Conservation (phyloP, 805 yeast species). For the Kazachstania martiniae region DNA sequence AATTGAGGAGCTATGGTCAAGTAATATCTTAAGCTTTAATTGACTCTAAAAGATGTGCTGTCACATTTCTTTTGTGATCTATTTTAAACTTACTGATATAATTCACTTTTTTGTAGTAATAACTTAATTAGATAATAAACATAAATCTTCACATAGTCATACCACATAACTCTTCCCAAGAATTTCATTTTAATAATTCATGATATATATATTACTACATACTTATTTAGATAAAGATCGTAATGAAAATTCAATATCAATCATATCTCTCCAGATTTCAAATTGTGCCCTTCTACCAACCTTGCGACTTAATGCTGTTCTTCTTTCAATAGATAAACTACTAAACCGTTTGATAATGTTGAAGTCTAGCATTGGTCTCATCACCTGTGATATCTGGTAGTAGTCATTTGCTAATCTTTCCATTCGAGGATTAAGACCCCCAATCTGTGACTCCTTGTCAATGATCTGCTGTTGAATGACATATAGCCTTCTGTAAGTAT, state of each 20-base stretch:
- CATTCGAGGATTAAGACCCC: slow-evolving; percentile 74
- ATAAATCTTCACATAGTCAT: too few species aligned
- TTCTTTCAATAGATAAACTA: slow-evolving; percentile 45
- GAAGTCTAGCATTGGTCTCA: slow-evolving; percentile 57
- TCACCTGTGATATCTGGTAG: slow-evolving; percentile 28
- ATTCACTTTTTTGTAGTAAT: too few species aligned
- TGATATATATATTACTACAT: too few species aligned
- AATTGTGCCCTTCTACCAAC: slow-evolving; percentile 46
- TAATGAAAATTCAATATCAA: slow-evolving; percentile 40
- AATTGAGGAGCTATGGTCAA: too few species aligned
- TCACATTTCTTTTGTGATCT: too few species aligned
- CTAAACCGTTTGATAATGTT: slow-evolving; percentile 45
- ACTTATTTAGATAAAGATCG: slow-evolving; percentile 11
- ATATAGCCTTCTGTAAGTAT: slow-evolving; percentile 67
- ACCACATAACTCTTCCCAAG: too few species aligned
- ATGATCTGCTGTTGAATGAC: slow-evolving; percentile 78
- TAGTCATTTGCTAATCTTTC: slow-evolving; percentile 38
- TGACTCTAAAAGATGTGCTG: too few species aligned
- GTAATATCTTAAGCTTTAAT: too few species aligned
- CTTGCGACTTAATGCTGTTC: slow-evolving; percentile 42
- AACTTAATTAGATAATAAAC: too few species aligned
- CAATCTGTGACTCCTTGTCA: slow-evolving; percentile 61
- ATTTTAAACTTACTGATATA: too few species aligned
- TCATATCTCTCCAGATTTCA: slow-evolving; percentile 60
- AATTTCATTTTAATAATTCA: too few species aligned